Evolutionary conservation across 1,284 basidiomycete genomes (phyloP).

Genomic region (Naganishia sp.): DNA sequence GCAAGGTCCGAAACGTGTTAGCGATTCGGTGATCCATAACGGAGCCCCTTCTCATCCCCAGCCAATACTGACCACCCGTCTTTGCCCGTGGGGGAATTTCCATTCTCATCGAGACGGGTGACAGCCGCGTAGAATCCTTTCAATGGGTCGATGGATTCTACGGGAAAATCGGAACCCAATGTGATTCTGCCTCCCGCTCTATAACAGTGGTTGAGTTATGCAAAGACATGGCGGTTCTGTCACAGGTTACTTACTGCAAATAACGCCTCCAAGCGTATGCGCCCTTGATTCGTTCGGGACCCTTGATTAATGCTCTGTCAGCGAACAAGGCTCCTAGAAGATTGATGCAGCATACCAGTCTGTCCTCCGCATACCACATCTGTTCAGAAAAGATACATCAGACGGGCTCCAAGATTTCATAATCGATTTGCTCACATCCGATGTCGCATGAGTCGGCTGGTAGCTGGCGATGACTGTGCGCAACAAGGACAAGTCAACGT

Average conservation of each 20-base stretch:
- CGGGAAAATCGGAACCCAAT: slow-evolving; percentile 87
- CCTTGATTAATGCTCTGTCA: slow-evolving; percentile 55
- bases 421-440: slow-evolving; percentile 44
- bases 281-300: slow-evolving; percentile 72
- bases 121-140: slow-evolving; percentile 83
- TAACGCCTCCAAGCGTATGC: slow-evolving; percentile 86
- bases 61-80: slow-evolving; percentile 67
- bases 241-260: slow-evolving; percentile 59
- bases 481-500: slow-evolving; percentile 4
- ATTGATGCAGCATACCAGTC: slow-evolving; percentile 60
- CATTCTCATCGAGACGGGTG: slow-evolving; percentile 67
- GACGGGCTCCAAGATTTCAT: background rate
- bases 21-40: background rate
- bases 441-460: slow-evolving; percentile 80
- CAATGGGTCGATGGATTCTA: slow-evolving; percentile 61
- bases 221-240: slow-evolving; percentile 2
- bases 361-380: slow-evolving; percentile 83
- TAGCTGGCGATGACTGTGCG: slow-evolving; percentile 79
- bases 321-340: slow-evolving; percentile 2
- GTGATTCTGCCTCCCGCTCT: slow-evolving; percentile 63
- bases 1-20: slow-evolving; percentile 59
- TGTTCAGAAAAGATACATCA: slow-evolving; percentile 45
- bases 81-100: slow-evolving; percentile 75
- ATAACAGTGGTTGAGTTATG: slow-evolving; percentile 51
- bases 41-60: slow-evolving; percentile 8